A percentile compares a stretch with the other conserved stretches of the same genome.
Conservation (phyloP, 2,329 filamentous ascomycete genomes). For the Cladosporium sp. region DNA sequence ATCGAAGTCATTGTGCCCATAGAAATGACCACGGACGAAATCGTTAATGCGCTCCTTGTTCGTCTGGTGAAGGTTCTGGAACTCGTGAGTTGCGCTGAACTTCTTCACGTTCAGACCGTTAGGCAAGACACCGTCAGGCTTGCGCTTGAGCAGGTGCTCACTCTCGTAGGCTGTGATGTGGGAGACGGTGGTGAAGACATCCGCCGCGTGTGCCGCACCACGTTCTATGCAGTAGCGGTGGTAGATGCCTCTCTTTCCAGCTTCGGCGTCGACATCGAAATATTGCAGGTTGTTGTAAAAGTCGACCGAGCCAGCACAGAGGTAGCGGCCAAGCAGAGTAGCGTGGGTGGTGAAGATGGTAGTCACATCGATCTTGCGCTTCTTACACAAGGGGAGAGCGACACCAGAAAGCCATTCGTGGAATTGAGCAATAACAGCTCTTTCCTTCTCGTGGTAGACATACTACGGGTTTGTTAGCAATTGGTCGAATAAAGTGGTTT, state of each 20-base stretch:
- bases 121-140: conserved; percentile 91
- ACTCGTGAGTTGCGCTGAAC: conserved; percentile 97
- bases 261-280: conserved; percentile 95
- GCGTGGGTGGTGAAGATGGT: conserved; percentile 99
- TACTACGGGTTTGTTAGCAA: conserved; percentile 54
- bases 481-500: not conserved
- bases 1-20: conserved; percentile 96
- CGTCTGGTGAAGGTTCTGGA: conserved; percentile 95
- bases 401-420: conserved; percentile 98
- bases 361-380: conserved; percentile 89
- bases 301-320: conserved; percentile 94
- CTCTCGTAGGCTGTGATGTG: conserved; percentile 98
- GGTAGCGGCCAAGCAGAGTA: conserved; percentile 88
- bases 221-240: conserved; percentile 98
- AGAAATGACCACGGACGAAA: conserved; percentile 96
- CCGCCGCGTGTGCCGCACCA: conserved; percentile 81
- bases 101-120: conserved; percentile 98
- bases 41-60: conserved; percentile 98
- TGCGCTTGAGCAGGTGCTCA: conserved; percentile 94
- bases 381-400: conserved; percentile 84
- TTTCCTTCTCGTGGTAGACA: conserved; percentile 85
- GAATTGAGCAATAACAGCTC: conserved; percentile 94
- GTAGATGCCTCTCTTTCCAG: conserved; percentile 96
- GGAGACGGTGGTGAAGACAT: conserved; percentile 98
- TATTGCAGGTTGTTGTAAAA: conserved; percentile 99